Conservation (phyloP, 768 basidiomycete species). For the Pleurotus pulmonarius region DNA sequence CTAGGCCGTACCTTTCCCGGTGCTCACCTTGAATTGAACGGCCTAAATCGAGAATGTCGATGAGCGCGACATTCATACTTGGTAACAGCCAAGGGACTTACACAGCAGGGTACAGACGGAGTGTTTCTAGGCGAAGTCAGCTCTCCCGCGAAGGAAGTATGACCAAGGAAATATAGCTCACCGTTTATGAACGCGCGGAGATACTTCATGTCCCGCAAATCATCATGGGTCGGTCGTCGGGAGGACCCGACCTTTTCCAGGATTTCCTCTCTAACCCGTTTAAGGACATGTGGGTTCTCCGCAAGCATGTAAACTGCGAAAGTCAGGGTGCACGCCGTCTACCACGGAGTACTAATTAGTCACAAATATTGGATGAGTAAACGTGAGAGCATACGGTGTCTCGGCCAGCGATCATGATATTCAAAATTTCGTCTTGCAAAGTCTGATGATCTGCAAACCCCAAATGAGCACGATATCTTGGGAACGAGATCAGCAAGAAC, state of each 20-base stretch:
- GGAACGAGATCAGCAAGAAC: constrained; percentile 21
- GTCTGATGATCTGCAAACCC: constrained; percentile 26
- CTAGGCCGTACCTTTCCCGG: neutral
- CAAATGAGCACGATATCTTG: neutral
- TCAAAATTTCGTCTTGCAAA: constrained; percentile 49
- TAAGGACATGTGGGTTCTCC: constrained; percentile 42
- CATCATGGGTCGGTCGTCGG: constrained; percentile 47
- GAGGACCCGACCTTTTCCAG: constrained; percentile 38
- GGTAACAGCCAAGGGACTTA: constrained; percentile 17
- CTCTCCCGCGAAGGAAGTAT: too few relatives aligned
- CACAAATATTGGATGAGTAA: neutral
- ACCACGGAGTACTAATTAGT: neutral
- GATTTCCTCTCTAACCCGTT: constrained; percentile 48
- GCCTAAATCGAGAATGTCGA: constrained; percentile 17
- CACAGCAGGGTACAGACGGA: constrained; percentile 52
- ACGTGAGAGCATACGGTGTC: constrained; percentile 39
- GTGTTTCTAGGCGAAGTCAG: constrained; percentile 33
- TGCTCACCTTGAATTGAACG: constrained; percentile 29
- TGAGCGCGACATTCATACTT: neutral
- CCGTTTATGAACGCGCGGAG: constrained; percentile 55
- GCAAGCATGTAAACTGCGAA: constrained; percentile 54
- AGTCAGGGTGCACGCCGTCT: constrained; percentile 50
- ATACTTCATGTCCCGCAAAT: constrained; percentile 56
- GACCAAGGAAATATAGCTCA: constrained; percentile 15
- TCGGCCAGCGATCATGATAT: constrained; percentile 53